Base-by-base conservation (phyloP, 2,329 filamentous ascomycete species). In the Phoma sp. region DNA sequence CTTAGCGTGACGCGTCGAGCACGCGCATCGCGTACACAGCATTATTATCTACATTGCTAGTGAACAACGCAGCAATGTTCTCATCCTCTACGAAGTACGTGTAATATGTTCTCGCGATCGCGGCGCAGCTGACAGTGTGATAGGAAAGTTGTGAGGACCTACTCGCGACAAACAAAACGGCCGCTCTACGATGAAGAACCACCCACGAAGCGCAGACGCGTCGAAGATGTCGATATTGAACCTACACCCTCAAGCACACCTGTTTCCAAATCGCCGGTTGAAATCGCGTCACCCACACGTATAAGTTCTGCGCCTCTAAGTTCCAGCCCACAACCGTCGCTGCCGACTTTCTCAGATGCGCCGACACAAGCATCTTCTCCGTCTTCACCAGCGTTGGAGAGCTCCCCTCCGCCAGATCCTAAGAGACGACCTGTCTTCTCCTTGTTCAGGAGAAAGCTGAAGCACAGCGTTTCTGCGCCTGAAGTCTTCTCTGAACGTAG, bases 371-470 rank as follows among this genome's bases (percentile, higher is more conserved):
- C 65, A 47, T 73, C 65, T 48, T 68, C 70, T 45, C 68, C 71
- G 2, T 73, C 72, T 9, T 75, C 72, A 7, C 69, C 72, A 38
- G 28, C 51, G 39, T 56, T 45, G 10, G 47, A 50, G 30, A 60
- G 53, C 55, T 67, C 64, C 9, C 63, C 67, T n/a, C 65, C 70
- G 20, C 61, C 59, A n/a, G 32, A 52, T 3, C 57, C 57, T 18
- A 59, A 50, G 43, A 74, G 80, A 38, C 80, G 81, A 59, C 79
- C 81, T 0, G 77, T 80, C 3, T 83, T 84, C 57, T 74, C 80
- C 1, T 79, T 82, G 53, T 71, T 83, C 53, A 72, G 64, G 45
- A 61, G 66, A 18, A 64, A 65, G 40, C 7, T 57, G 7, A 66
- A 64, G 23, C 37, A 59, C 23, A 59, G 30, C 25, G 33, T 47